Conservation (phyloP, 2,329 filamentous ascomycete genomes). For the Dactylellina cionopaga region DNA sequence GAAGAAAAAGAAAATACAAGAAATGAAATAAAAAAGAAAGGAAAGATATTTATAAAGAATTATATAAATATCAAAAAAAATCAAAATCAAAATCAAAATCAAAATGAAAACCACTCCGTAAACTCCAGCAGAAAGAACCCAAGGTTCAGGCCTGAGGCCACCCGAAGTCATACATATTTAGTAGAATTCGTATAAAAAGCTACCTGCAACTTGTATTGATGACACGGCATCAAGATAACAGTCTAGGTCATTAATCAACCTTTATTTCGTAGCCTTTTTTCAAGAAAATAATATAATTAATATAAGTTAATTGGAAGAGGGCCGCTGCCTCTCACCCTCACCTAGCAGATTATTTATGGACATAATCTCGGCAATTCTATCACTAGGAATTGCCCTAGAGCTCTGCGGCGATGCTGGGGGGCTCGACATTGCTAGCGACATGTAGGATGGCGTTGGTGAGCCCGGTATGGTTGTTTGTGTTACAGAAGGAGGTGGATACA, state of each 20-base stretch:
- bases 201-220: too few relatives aligned
- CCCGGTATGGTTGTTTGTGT: constrained; percentile 8
- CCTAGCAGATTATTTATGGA: constrained; percentile 47
- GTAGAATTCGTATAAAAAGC: constrained; percentile 9
- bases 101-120: not conserved
- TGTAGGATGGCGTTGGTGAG: constrained; percentile 49
- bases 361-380: constrained; percentile 49
- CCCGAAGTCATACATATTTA: not conserved
- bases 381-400: constrained; percentile 14
- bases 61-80: not conserved
- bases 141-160: not conserved
- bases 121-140: not conserved
- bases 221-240: too few relatives aligned
- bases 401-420: constrained; percentile 39
- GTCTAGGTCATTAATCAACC: too few relatives aligned
- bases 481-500: constrained; percentile 33
- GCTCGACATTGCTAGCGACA: constrained; percentile 49
- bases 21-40: not conserved
- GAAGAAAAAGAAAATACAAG: not conserved
- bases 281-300: not conserved
- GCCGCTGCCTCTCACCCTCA: constrained; percentile 36
- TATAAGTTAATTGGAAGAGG: constrained; percentile 34
- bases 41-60: constrained; percentile 17
- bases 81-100: not conserved
- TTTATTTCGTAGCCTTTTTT: too few relatives aligned